A percentile compares a stretch with the other conserved stretches of the same genome.
Conservation (phyloP, 129 eudicot species). For the Mikania micrantha region DNA sequence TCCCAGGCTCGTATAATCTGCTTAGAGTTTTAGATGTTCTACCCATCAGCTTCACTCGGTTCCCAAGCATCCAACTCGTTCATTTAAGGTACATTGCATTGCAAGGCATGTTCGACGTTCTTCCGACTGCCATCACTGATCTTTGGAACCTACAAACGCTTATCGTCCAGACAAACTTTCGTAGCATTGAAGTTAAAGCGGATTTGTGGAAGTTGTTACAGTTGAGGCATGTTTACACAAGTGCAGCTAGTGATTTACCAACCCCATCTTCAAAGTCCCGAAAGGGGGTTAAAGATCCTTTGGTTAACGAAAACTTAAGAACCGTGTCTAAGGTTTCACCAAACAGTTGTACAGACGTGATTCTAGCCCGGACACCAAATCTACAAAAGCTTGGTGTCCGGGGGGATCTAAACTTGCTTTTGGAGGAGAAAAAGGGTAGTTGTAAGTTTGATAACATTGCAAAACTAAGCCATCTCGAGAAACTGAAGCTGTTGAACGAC, state of each 20-base stretch:
- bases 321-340: slow-evolving; percentile 29
- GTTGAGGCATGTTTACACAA: slow-evolving; percentile 32
- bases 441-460: slow-evolving; percentile 32
- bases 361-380: slow-evolving; percentile 33
- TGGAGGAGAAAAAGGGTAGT: slow-evolving; percentile 30
- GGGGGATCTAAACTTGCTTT: slow-evolving; percentile 32
- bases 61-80: slow-evolving; percentile 27
- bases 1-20: slow-evolving; percentile 21
- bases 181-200: slow-evolving; percentile 14
- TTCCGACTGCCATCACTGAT: slow-evolving; percentile 24
- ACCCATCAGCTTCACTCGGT: slow-evolving; percentile 1
- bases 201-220: slow-evolving; percentile 27
- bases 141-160: slow-evolving; percentile 40
- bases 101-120: slow-evolving; percentile 5
- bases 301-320: slow-evolving; percentile 19
- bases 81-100: slow-evolving; percentile 39
- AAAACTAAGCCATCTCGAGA: slow-evolving; percentile 32
- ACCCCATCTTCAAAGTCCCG: slow-evolving; percentile 5
- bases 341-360: slow-evolving; percentile 24
- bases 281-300: slow-evolving; percentile 4
- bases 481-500: slow-evolving; percentile 38
- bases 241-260: background rate
- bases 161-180: slow-evolving; percentile 8
- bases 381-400: slow-evolving; percentile 42
- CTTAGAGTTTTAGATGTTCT: slow-evolving; percentile 36